phyloP scores from a whole-genome alignment of 495 filamentous ascomycete species.

The Aspergillus asperescens region DNA sequence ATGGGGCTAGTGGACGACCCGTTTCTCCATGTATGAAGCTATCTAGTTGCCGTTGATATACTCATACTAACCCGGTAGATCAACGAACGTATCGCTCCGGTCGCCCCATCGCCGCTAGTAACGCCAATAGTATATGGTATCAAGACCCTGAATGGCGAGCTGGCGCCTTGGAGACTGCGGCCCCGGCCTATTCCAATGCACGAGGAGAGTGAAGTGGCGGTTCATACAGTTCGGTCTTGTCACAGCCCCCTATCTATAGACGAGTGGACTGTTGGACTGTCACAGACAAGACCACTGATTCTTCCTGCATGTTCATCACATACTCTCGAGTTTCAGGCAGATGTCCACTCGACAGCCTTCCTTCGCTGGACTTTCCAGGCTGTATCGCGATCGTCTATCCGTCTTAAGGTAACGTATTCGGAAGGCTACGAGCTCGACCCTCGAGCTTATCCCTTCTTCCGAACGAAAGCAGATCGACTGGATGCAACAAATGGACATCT shows the following conservation, averaged over 20 bases:
- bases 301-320: slow-evolving; percentile 24
- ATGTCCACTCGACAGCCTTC: slow-evolving; percentile 36
- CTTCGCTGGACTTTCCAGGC: slow-evolving; percentile 29
- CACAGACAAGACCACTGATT: slow-evolving; percentile 1
- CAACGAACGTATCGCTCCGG: slow-evolving; percentile 29
- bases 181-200: slow-evolving; percentile 33
- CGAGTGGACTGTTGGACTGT: slow-evolving; percentile 22
- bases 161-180: slow-evolving; percentile 30
- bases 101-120: background rate
- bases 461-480: slow-evolving; percentile 31
- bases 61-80: slow-evolving; percentile 20
- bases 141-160: slow-evolving; percentile 33
- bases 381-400: slow-evolving; percentile 15
- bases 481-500: slow-evolving; percentile 29
- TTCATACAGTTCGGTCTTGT: slow-evolving; percentile 22
- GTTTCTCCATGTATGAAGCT: slow-evolving; percentile 37
- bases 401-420: slow-evolving; percentile 32
- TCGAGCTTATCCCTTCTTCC: slow-evolving; percentile 35
- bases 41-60: background rate
- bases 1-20: slow-evolving; percentile 33
- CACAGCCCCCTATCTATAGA: slow-evolving; percentile 14
- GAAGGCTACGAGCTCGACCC: slow-evolving; percentile 40
- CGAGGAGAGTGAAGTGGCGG: slow-evolving; percentile 17
- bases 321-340: slow-evolving; percentile 31
- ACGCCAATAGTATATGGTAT: slow-evolving; percentile 25